Evolutionary conservation across 2,329 filamentous ascomycete genomes (phyloP).

Genomic region (Ophiocordyceps australis): DNA sequence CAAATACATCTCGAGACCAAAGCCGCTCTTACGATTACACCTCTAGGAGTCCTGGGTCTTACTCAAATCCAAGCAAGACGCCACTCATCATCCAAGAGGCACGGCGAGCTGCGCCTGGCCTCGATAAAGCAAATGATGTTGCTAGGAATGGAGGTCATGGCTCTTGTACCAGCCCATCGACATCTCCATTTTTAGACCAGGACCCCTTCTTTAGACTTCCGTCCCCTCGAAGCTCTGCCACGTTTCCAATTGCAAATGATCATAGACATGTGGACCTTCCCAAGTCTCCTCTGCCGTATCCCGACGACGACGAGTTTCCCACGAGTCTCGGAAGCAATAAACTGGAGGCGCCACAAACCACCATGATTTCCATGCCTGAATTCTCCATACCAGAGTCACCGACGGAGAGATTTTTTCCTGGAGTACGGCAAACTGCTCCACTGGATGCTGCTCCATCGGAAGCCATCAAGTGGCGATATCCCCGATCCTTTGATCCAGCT

Average conservation of each 20-base stretch:
- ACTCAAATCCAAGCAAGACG: constrained; percentile 13
- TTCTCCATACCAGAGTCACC: too few relatives aligned
- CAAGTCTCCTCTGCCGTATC: too few relatives aligned
- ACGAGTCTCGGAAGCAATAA: too few relatives aligned
- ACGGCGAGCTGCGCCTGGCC: constrained; percentile 6
- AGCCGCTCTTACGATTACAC: constrained; percentile 21
- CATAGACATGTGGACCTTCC: too few relatives aligned
- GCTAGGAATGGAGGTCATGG: too few relatives aligned
- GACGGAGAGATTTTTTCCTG: too few relatives aligned
- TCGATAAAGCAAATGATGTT: constrained; percentile 7
- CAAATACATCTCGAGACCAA: constrained; percentile 9
- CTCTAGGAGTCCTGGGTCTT: constrained; percentile 9
- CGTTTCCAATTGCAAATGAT: constrained; percentile 12
- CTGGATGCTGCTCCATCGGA: too few relatives aligned
- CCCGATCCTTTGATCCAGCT: constrained; percentile 25
- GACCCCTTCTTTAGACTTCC: too few relatives aligned
- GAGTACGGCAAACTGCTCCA: too few relatives aligned
- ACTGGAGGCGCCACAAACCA: constrained; percentile 2
- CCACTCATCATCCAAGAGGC: constrained; percentile 18
- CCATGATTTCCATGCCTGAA: constrained; percentile 7
- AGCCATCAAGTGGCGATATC: too few relatives aligned
- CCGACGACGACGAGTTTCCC: constrained; percentile 16
- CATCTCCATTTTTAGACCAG: too few relatives aligned
- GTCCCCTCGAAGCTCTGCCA: constrained; percentile 10
- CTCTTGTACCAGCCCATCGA: too few relatives aligned